A percentile compares a stretch with the other conserved stretches of the same genome.
phyloP scores from a whole-genome alignment of 1,139 yeast genomes.

The Magnusiomyces ingens region DNA sequence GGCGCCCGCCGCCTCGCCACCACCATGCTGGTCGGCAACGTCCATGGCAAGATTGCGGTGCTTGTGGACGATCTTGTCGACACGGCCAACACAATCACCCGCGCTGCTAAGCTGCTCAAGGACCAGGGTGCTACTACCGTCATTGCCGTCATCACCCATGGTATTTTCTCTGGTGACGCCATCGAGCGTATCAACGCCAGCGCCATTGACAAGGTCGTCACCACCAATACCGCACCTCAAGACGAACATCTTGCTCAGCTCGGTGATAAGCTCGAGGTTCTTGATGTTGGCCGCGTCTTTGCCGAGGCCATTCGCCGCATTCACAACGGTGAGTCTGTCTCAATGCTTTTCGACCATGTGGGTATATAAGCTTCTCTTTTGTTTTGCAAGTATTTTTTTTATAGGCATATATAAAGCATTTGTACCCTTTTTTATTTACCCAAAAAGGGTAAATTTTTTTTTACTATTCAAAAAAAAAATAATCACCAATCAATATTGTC shows the following conservation, averaged over 20 bases:
- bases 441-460: too few relatives aligned
- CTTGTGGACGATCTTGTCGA: constrained; percentile 90
- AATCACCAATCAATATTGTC: constrained; percentile 39
- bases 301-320: constrained; percentile 95
- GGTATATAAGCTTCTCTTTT: constrained; percentile 16
- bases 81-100: constrained; percentile 83
- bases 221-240: constrained; percentile 94
- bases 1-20: constrained; percentile 41
- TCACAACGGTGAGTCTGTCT: constrained; percentile 93
- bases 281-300: constrained; percentile 81
- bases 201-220: constrained; percentile 74
- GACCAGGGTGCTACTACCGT: constrained; percentile 89
- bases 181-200: constrained; percentile 60
- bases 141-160: constrained; percentile 87
- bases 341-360: constrained; percentile 79
- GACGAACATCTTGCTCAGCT: constrained; percentile 40
- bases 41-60: constrained; percentile 73
- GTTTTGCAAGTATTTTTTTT: constrained; percentile 3
- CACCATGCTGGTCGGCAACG: constrained; percentile 93
- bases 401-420: background rate
- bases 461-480: too few relatives aligned
- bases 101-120: constrained; percentile 86
- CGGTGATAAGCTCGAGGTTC: constrained; percentile 64
- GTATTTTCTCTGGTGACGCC: constrained; percentile 90
- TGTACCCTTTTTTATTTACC: too few relatives aligned